Base-by-base conservation (phyloP, 768 basidiomycete genomes). In the Podaxis pistillaris region DNA sequence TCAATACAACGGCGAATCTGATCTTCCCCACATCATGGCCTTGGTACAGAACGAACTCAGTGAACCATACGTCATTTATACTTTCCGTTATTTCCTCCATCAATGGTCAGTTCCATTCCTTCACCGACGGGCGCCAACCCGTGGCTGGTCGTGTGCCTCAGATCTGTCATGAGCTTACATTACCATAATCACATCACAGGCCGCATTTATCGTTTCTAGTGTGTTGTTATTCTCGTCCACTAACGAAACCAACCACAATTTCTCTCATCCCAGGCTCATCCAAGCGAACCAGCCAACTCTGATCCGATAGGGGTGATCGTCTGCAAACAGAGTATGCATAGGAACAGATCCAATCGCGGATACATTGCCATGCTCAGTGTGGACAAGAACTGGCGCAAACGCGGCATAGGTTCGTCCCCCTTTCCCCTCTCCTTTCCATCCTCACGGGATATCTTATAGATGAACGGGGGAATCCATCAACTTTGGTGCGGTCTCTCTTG, bases 351-450 rank as follows among this genome's bases (percentile, higher is more conserved):
- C 9, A 93, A 94, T 72, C 77, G 97, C 71, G 97, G 97, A 13
- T 99, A 99, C 73, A 96, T 99, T 63, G 97, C 96, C 40, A 98
- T 98, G 97, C 85, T 98, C 60, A 94, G 93, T 70, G 94, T 98
- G 30, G 83, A 84, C 74, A 88, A 87, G 74, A 75, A 80, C 41
- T 97, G 88, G 85, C 82, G 96, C 40, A 91, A 96, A 74, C 86
- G 89, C 58, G 96, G 97, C 37, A 94, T 98, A 72, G 94, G 94
- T 94, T 73, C 72, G 90, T 83, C 61, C 65, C 63, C 64, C 58
- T 67, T 70, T 65, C 68, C 73, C 41, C 68, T 65, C 72, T 74
- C 74, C 70, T 70, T 73, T 64, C 73, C 70, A 67, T 74, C 77
- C 80, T 81, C 75, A 78, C 76, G 66, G 64, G 67, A 67, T 71